These are phyloP conservation scores for Baudoinia panamericana DNA, from an alignment of 495 filamentous ascomycete genomes.

Conservation along the genomic window DNA sequence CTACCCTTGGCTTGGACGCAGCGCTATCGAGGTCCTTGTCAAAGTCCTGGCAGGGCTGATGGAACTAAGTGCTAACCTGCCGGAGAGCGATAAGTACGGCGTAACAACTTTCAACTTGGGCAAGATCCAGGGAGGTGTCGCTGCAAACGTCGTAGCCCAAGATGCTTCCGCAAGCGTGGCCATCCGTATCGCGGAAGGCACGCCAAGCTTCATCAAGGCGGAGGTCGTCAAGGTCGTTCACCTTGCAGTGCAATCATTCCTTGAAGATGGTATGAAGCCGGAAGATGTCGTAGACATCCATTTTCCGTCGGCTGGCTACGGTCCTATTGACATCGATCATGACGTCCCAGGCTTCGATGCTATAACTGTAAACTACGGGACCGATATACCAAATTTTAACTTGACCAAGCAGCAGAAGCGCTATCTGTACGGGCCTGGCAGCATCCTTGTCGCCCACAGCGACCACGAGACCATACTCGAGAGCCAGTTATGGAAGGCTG, in stretches of 20 bases:
- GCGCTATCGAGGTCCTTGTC: slow-evolving; percentile 62
- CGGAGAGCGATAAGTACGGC: slow-evolving; percentile 62
- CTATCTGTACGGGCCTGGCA: slow-evolving; percentile 83
- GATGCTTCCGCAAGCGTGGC: slow-evolving; percentile 52
- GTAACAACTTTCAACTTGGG: slow-evolving; percentile 83
- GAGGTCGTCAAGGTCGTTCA: slow-evolving; percentile 47
- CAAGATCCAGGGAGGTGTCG: slow-evolving; percentile 63
- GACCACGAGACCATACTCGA: slow-evolving; percentile 69
- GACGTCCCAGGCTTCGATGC: slow-evolving; percentile 76
- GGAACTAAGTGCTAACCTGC: slow-evolving; percentile 47
- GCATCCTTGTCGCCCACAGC: slow-evolving; percentile 77
- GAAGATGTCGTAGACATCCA: slow-evolving; percentile 47
- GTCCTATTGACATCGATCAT: slow-evolving; percentile 60
- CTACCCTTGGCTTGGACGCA: slow-evolving; percentile 74
- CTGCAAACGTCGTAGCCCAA: slow-evolving; percentile 74
- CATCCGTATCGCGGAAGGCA: slow-evolving; percentile 62
- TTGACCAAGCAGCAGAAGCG: slow-evolving; percentile 51
- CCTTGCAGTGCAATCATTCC: slow-evolving; percentile 26
- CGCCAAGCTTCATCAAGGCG: slow-evolving; percentile 41
- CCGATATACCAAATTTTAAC: slow-evolving; percentile 68
- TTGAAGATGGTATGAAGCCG: slow-evolving; percentile 45
- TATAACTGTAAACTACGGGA: slow-evolving; percentile 78
- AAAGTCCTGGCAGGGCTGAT: slow-evolving; percentile 51
- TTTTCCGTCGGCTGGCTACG: slow-evolving; percentile 47
- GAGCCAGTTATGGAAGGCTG: slow-evolving; percentile 40